phyloP scores from a whole-genome alignment of 2,329 filamentous ascomycete species.

The Ophiostoma fasciatum region DNA sequence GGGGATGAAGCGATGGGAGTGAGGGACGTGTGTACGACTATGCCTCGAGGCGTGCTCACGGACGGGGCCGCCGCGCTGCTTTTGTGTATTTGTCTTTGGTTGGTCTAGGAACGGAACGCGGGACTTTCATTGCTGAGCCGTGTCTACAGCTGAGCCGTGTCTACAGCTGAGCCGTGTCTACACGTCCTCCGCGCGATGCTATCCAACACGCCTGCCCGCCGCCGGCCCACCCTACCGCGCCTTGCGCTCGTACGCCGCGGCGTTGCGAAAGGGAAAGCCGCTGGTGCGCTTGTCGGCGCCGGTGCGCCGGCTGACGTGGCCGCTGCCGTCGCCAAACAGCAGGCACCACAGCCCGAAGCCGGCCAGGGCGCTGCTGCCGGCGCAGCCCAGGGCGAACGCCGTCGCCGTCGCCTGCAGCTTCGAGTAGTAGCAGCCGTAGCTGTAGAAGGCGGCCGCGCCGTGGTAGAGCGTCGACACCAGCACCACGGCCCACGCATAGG shows the following conservation, averaged over 20 bases:
- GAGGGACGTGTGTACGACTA: no score
- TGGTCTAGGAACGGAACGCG: neutral
- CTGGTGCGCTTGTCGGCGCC: slow-evolving; percentile 27
- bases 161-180: no score
- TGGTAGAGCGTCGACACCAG: slow-evolving; percentile 55
- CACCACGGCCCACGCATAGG: slow-evolving; percentile 51
- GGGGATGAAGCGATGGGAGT: no score
- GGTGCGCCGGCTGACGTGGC: slow-evolving; percentile 22
- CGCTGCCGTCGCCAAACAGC: slow-evolving; percentile 23
- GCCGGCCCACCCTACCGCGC: neutral
- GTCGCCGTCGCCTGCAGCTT: slow-evolving; percentile 42
- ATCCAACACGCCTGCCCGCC: no score
- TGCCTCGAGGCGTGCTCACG: no score
- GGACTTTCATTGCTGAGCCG: neutral
- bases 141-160: no score
- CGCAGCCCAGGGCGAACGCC: slow-evolving; percentile 43
- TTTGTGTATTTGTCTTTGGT: neutral
- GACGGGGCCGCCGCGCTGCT: neutral
- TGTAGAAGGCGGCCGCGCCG: slow-evolving; percentile 44
- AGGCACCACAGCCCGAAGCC: slow-evolving; percentile 49
- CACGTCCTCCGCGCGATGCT: no score
- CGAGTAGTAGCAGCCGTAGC: slow-evolving; percentile 51
- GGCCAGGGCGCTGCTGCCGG: slow-evolving; percentile 39
- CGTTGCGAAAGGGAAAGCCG: slow-evolving; percentile 24
- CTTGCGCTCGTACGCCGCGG: slow-evolving; percentile 19